Evolutionary conservation across 2,329 filamentous ascomycete species (phyloP).

Genomic region (Colletotrichum chlorophyti): DNA sequence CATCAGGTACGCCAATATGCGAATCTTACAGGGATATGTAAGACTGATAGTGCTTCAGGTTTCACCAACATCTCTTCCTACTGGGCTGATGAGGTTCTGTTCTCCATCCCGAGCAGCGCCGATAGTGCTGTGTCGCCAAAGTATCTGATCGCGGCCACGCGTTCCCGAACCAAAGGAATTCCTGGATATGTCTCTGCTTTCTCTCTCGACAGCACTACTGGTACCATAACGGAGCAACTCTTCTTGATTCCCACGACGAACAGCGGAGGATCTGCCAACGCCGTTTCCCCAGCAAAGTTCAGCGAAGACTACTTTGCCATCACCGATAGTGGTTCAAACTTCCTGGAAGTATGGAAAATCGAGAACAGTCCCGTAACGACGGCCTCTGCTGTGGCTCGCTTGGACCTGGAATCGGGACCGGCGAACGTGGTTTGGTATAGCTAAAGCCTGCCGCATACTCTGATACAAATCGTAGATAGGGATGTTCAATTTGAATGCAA

Average conservation of each 20-base stretch:
- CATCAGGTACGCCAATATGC: conserved; percentile 20
- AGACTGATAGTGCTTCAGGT: background rate
- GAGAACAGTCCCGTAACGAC: conserved; percentile 17
- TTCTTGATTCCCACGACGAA: conserved; percentile 39
- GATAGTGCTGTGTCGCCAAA: conserved; percentile 1
- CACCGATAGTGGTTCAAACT: conserved; percentile 42
- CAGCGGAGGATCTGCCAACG: conserved; percentile 44
- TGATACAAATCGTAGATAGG: too few species aligned
- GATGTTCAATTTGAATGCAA: too few species aligned
- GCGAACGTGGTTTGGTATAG: conserved; percentile 23
- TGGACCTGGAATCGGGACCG: conserved; percentile 1
- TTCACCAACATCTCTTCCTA: conserved; percentile 17
- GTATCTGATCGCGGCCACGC: conserved; percentile 14
- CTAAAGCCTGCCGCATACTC: too few species aligned
- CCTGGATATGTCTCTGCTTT: conserved; percentile 43
- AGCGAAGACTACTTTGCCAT: conserved; percentile 40
- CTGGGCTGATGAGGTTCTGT: conserved; percentile 17
- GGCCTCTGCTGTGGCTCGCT: conserved; percentile 5
- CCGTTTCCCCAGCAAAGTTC: conserved; percentile 39
- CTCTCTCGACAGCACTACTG: conserved; percentile 32
- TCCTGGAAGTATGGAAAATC: conserved; percentile 43
- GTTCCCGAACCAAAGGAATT: conserved; percentile 25
- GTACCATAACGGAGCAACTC: conserved; percentile 37
- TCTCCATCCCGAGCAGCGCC: conserved; percentile 12
- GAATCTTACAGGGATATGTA: background rate